phyloP scores from a whole-genome alignment of 192 early-diverging fungal genomes.

The Dissophora globulifera region DNA sequence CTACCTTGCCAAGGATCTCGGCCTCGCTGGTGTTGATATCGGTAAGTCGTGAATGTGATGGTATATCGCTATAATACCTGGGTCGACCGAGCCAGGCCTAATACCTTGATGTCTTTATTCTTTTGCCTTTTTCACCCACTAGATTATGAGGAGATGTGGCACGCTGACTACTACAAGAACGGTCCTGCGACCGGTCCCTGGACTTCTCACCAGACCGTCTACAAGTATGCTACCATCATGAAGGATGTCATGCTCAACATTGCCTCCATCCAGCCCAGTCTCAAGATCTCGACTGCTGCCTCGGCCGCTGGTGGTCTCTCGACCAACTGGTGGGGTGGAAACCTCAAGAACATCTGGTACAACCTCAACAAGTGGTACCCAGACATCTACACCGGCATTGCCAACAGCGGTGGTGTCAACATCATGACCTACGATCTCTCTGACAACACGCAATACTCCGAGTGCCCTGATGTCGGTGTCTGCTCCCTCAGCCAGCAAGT shows the following conservation, averaged over 20 bases:
- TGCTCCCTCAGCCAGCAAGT: conserved; percentile 45
- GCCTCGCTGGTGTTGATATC: conserved; percentile 39
- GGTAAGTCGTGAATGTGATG: conserved; percentile 11
- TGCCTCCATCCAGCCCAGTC: conserved; percentile 21
- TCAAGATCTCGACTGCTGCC: conserved; percentile 36
- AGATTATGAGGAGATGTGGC: conserved; percentile 56
- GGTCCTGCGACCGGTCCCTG: conserved; percentile 34
- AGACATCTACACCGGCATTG: conserved; percentile 31
- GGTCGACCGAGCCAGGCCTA: background rate
- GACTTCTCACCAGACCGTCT: conserved; percentile 50
- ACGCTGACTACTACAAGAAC: conserved; percentile 46
- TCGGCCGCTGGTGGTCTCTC: conserved; percentile 52
- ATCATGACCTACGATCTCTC: conserved; percentile 52
- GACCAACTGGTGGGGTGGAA: conserved; percentile 53
- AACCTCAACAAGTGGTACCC: conserved; percentile 46
- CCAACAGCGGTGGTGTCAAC: conserved; percentile 44
- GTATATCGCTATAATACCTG: background rate
- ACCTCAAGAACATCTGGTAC: conserved; percentile 56
- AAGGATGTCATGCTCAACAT: conserved; percentile 45
- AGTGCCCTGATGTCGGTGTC: conserved; percentile 33
- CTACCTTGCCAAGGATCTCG: conserved; percentile 48
- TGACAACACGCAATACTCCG: conserved; percentile 36
- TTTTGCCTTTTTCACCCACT: background rate
- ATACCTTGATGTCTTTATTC: background rate
- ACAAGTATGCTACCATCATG: conserved; percentile 51